phyloP scores from a whole-genome alignment of 2,329 filamentous ascomycete species.

The Nakataea oryzae region DNA sequence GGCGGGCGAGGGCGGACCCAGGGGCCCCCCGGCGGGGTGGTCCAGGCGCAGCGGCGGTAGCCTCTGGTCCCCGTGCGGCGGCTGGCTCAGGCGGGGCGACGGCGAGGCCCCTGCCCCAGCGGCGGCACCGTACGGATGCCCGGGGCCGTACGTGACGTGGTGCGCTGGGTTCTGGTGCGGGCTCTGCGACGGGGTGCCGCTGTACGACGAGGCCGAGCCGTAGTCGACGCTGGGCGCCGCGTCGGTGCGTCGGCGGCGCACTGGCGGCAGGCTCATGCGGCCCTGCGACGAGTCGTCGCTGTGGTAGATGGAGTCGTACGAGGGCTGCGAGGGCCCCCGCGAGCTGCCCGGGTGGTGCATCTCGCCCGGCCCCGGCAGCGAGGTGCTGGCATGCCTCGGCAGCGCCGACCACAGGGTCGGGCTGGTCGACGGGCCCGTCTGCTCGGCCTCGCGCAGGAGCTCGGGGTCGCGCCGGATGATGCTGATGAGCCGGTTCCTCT shows the following conservation, averaged over 20 bases:
- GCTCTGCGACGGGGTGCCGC: conserved; percentile 24
- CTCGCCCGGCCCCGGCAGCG: conserved; percentile 6
- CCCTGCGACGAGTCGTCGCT: conserved; percentile 9
- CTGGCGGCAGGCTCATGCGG: conserved; percentile 5
- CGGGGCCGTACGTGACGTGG: conserved; percentile 24
- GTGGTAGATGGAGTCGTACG: conserved; percentile 11
- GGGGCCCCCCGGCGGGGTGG: conserved; percentile 10
- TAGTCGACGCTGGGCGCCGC: conserved; percentile 28
- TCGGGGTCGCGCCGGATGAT: conserved; percentile 50
- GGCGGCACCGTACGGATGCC: conserved; percentile 24
- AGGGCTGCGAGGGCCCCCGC: conserved; percentile 13
- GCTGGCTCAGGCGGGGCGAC: conserved; percentile 19
- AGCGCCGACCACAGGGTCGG: neutral
- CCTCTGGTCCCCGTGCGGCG: conserved; percentile 26
- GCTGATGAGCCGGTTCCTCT: conserved; percentile 63
- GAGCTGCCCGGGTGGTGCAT: conserved; percentile 16
- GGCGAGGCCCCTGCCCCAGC: conserved; percentile 24
- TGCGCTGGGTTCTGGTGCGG: conserved; percentile 25
- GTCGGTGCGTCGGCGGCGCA: conserved; percentile 9
- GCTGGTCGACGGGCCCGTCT: conserved; percentile 35
- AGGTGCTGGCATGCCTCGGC: conserved; percentile 9
- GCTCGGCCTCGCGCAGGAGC: conserved; percentile 39
- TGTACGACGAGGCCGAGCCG: conserved; percentile 6
- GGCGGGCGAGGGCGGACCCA: neutral
- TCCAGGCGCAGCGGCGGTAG: conserved; percentile 41